phyloP scores from a whole-genome alignment of 2,329 filamentous ascomycete genomes.

The Elsinoe necatrix region DNA sequence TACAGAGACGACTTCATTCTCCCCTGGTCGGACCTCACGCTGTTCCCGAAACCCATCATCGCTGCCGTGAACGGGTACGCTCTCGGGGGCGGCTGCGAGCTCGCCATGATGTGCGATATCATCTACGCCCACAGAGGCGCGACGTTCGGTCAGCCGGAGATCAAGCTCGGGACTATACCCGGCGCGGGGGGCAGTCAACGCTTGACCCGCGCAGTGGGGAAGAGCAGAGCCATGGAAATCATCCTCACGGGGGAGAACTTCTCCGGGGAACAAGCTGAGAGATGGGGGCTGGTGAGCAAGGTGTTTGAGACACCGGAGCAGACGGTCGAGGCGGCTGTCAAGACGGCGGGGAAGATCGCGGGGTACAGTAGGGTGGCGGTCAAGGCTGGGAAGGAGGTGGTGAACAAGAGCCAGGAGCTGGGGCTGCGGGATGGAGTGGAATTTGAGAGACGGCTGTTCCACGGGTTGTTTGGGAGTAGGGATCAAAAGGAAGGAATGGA shows the following conservation, averaged over 20 bases:
- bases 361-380: slow-evolving; percentile 78
- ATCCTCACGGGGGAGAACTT: slow-evolving; percentile 82
- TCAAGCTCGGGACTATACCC: slow-evolving; percentile 88
- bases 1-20: slow-evolving; percentile 92
- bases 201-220: slow-evolving; percentile 59
- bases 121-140: slow-evolving; percentile 79
- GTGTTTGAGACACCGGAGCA: slow-evolving; percentile 72
- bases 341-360: slow-evolving; percentile 84
- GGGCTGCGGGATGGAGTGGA: slow-evolving; percentile 83
- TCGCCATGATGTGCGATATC: slow-evolving; percentile 96
- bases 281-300: slow-evolving; percentile 83
- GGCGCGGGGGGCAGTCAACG: slow-evolving; percentile 88
- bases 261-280: slow-evolving; percentile 70
- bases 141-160: slow-evolving; percentile 93
- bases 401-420: slow-evolving; percentile 96
- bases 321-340: slow-evolving; percentile 69
- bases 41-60: slow-evolving; percentile 88
- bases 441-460: slow-evolving; percentile 88
- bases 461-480: slow-evolving; percentile 82
- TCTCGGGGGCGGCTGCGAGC: slow-evolving; percentile 88
- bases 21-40: slow-evolving; percentile 77
- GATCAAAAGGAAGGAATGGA: slow-evolving; percentile 87
- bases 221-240: slow-evolving; percentile 83
- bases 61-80: slow-evolving; percentile 92
- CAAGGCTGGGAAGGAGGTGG: slow-evolving; percentile 90